Base-by-base conservation (phyloP, 2,329 filamentous ascomycete genomes). In the Penicillium sp. region DNA sequence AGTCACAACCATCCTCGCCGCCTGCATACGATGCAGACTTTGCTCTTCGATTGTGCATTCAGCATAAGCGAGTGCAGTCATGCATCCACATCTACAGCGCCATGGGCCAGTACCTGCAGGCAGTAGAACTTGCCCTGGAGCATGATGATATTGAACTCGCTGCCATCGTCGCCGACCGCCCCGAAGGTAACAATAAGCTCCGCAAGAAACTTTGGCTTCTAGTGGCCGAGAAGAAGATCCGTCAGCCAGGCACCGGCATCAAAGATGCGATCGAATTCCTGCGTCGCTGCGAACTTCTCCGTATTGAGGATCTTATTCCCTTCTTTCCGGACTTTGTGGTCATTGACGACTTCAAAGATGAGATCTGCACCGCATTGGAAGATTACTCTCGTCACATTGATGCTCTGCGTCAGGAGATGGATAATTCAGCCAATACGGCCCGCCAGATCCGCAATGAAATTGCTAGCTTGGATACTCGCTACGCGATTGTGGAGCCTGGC, bases 281-380 rank as follows among this genome's bases (percentile, higher is more conserved):
- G 13, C 91, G 91, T 65, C 88, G 91, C 10, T 97, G 93, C 72
- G 92, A 97, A 59, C 82, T 98, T 13, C 84, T 99, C 48, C 89
- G 90, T 61, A 99, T 99, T 62, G 95, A 99, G 77, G 95, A 99
- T 69, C 78, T 99, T 29, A 98, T 99, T 41, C 95, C 95, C 0
- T 97, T 99, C 80, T 99, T 99, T 77, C 95, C 95, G 0, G 95
- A 99, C 73, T 99, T 99, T 71, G 92, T 98, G 24, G 90, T 98
- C 51, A 98, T 99, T 60, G 95, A 99, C 71, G 95, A 98, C 74
- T 99, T 99, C 83, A 97, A 98, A 72, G 93, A 98, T 62, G 95
- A 99, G 73, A 98, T 99, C 37, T 99, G 95, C 77, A 82, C 86
- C 0, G 95, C 96, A 1, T 83, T 99, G 1, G 95, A 99, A 75